phyloP scores from a whole-genome alignment of 306 rosid species.

The Vachellia pachyceras region DNA sequence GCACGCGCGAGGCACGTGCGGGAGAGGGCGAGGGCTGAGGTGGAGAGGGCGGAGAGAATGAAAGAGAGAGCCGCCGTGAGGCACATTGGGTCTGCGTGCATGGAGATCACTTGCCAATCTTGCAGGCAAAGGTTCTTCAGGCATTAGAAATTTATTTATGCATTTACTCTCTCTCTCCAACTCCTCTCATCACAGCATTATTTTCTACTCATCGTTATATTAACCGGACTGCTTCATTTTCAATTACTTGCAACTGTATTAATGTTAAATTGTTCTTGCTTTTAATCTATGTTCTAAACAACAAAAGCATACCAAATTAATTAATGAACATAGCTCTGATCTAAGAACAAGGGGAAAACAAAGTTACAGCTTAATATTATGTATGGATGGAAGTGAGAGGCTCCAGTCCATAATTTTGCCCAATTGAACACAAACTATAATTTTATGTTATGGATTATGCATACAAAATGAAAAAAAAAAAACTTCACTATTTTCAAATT shows the following conservation, averaged over 20 bases:
- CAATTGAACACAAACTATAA: background rate
- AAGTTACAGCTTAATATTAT: no score
- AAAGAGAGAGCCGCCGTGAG: constrained; percentile 67
- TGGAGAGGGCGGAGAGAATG: constrained; percentile 78
- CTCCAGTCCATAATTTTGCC: background rate
- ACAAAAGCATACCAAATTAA: background rate
- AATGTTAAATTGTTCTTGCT: background rate
- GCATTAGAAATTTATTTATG: constrained; percentile 25
- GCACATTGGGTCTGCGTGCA: constrained; percentile 73
- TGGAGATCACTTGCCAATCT: constrained; percentile 98
- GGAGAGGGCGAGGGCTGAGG: constrained; percentile 92
- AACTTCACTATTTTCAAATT: background rate
- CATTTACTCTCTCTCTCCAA: background rate
- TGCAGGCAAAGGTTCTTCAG: constrained; percentile 93
- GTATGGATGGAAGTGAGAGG: background rate
- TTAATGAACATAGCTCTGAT: background rate
- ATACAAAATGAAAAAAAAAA: background rate
- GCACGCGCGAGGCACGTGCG: constrained; percentile 86
- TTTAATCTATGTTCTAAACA: background rate
- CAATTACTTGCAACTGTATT: background rate
- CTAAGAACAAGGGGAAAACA: background rate
- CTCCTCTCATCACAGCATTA: background rate
- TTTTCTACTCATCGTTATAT: background rate
- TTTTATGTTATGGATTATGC: background rate
- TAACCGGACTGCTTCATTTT: background rate